Conservation (phyloP, 345 rosid genomes). For the Salix arbutifolia region DNA sequence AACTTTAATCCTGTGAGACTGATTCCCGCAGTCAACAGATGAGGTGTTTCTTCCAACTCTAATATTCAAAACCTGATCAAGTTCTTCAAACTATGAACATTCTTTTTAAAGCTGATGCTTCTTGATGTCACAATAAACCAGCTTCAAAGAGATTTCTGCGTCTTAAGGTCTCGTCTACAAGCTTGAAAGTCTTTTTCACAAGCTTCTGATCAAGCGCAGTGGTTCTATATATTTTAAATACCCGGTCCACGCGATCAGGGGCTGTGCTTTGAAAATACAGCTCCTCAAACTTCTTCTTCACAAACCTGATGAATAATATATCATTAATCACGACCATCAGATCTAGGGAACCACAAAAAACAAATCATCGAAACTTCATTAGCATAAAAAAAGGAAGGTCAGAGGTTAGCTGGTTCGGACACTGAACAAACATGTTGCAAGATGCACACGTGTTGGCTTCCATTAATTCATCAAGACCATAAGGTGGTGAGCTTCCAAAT, state of each 20-base stretch:
- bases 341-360: neutral
- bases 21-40: slow-evolving; percentile 11
- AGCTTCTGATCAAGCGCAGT: slow-evolving; percentile 94
- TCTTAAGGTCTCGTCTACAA: slow-evolving; percentile 87
- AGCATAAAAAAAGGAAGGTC: neutral
- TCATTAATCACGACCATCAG: neutral
- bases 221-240: slow-evolving; percentile 91
- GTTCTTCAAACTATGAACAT: slow-evolving; percentile 27
- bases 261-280: slow-evolving; percentile 79
- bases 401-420: neutral
- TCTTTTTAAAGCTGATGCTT: neutral
- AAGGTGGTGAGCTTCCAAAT: neutral
- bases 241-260: slow-evolving; percentile 81
- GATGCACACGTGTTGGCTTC: neutral
- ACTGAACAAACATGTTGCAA: neutral
- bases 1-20: slow-evolving; percentile 24
- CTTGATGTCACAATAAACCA: slow-evolving; percentile 61
- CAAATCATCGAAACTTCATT: neutral
- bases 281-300: slow-evolving; percentile 96
- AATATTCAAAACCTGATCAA: slow-evolving; percentile 15
- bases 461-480: neutral
- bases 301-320: slow-evolving; percentile 48
- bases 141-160: slow-evolving; percentile 93
- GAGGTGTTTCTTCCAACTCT: slow-evolving; percentile 10
- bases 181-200: slow-evolving; percentile 98